phyloP scores from a whole-genome alignment of 805 yeast species.

The Wickerhamiella lipophila region DNA sequence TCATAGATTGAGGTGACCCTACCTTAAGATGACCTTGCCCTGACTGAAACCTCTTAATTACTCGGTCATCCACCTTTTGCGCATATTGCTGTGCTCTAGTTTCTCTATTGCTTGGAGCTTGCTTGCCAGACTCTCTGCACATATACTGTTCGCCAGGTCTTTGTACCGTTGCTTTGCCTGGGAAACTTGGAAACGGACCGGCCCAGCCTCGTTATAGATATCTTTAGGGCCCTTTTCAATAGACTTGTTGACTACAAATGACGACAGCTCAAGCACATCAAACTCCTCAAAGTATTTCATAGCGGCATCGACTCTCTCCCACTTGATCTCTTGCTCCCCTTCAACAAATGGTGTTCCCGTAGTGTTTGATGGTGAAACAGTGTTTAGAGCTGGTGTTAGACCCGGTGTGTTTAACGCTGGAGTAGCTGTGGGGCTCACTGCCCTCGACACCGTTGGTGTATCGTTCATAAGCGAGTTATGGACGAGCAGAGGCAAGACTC shows the following conservation, averaged over 20 bases:
- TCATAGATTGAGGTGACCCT: too few relatives aligned
- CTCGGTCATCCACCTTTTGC: conserved; percentile 15
- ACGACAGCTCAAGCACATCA: conserved; percentile 21
- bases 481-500: too few relatives aligned
- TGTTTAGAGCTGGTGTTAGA: conserved; percentile 2
- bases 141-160: conserved; percentile 16
- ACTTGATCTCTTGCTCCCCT: conserved; percentile 14
- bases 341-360: not conserved
- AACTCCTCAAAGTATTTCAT: conserved; percentile 16
- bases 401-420: conserved; percentile 6
- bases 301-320: conserved; percentile 21
- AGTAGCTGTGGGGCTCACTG: conserved; percentile 3
- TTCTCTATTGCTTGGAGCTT: conserved; percentile 16
- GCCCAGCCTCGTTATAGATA: conserved; percentile 23
- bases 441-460: not conserved
- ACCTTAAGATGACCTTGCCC: too few relatives aligned
- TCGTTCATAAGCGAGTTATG: conserved; percentile 1
- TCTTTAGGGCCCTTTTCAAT: conserved; percentile 21
- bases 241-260: conserved; percentile 17
- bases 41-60: not conserved
- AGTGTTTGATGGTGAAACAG: not conserved
- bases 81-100: conserved; percentile 16
- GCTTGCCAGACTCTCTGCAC: conserved; percentile 16
- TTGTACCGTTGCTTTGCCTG: conserved; percentile 16
- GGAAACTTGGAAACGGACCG: conserved; percentile 20